Percentiles rank a stretch among this genome's conserved stretches.
Conservation (phyloP, 1,284 basidiomycete genomes). For the Moesziomyces antarcticus region DNA sequence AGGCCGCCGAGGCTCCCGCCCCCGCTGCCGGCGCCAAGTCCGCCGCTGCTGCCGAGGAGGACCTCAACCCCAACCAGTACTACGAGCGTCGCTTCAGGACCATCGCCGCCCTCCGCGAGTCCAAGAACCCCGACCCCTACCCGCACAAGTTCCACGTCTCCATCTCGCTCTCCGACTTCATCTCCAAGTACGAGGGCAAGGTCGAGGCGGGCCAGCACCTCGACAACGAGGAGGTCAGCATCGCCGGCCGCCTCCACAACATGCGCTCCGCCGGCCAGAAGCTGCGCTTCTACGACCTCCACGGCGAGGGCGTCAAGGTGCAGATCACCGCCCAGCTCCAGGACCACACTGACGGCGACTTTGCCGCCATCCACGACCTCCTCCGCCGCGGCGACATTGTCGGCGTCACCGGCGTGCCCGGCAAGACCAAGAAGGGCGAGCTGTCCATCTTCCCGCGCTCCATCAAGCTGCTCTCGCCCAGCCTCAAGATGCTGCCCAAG, state of each 20-base stretch:
- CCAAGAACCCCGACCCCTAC: slow-evolving; percentile 86
- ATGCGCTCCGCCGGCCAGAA: slow-evolving; percentile 85
- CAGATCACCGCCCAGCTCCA: slow-evolving; percentile 94
- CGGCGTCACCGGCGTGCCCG: slow-evolving; percentile 87
- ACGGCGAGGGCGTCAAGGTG: slow-evolving; percentile 90
- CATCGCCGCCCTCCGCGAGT: slow-evolving; percentile 86
- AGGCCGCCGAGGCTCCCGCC: slow-evolving; percentile 68
- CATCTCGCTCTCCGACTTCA: slow-evolving; percentile 80
- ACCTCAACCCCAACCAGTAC: slow-evolving; percentile 78
- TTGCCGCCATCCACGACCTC: slow-evolving; percentile 80
- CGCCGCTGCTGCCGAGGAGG: slow-evolving; percentile 52
- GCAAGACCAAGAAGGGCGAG: slow-evolving; percentile 95
- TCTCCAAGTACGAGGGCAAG: slow-evolving; percentile 78
- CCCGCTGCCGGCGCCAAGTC: slow-evolving; percentile 29
- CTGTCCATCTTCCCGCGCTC: slow-evolving; percentile 86
- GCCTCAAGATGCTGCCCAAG: slow-evolving; percentile 87
- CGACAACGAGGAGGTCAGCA: slow-evolving; percentile 70
- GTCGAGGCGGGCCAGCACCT: slow-evolving; percentile 61
- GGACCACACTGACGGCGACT: slow-evolving; percentile 73
- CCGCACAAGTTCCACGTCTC: slow-evolving; percentile 98
- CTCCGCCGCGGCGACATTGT: slow-evolving; percentile 97
- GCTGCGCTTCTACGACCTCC: slow-evolving; percentile 94
- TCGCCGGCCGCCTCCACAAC: slow-evolving; percentile 92
- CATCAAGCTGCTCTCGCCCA: slow-evolving; percentile 91
- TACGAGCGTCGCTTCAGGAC: slow-evolving; percentile 90